These are phyloP conservation scores for Ogataea thermomethanolica DNA, from an alignment of 805 yeast species.

Conservation along the genomic window DNA sequence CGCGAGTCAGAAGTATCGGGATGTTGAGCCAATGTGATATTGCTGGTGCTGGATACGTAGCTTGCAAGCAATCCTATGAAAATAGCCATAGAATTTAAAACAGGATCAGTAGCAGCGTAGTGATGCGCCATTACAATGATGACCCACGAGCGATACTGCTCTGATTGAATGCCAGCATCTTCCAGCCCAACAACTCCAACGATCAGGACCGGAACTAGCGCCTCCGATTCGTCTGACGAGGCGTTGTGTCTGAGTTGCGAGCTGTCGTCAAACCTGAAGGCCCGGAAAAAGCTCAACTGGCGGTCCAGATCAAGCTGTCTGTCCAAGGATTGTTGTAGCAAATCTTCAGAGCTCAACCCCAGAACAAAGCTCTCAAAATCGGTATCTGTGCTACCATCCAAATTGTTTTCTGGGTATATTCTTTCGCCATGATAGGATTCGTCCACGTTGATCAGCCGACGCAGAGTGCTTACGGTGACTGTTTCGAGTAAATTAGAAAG, in stretches of 20 bases:
- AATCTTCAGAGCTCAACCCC: slow-evolving; percentile 24
- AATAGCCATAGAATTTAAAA: slow-evolving; percentile 42
- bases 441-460: slow-evolving; percentile 19
- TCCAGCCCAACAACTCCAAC: slow-evolving; percentile 32
- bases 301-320: slow-evolving; percentile 30
- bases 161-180: slow-evolving; percentile 12
- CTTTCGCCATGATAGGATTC: slow-evolving; percentile 20
- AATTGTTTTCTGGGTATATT: slow-evolving; percentile 17
- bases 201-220: slow-evolving; percentile 29
- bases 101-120: slow-evolving; percentile 37
- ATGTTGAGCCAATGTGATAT: slow-evolving; percentile 8
- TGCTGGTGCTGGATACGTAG: slow-evolving; percentile 20
- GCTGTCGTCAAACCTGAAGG: slow-evolving; percentile 37
- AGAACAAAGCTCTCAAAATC: slow-evolving; percentile 44
- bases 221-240: slow-evolving; percentile 14
- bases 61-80: slow-evolving; percentile 24
- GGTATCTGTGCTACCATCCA: slow-evolving; percentile 27
- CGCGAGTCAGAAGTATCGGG: slow-evolving; percentile 14
- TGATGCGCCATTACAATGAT: slow-evolving; percentile 59
- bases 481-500: slow-evolving; percentile 25
- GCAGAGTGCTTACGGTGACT: slow-evolving; percentile 27
- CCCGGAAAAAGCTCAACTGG: slow-evolving; percentile 38
- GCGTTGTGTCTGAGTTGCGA: slow-evolving; percentile 16
- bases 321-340: slow-evolving; percentile 27
- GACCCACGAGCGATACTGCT: slow-evolving; percentile 50